Percentiles rank a stretch among this genome's conserved stretches.
phyloP scores from a whole-genome alignment of 441 rosid genomes.

The Gossypium laxum region DNA sequence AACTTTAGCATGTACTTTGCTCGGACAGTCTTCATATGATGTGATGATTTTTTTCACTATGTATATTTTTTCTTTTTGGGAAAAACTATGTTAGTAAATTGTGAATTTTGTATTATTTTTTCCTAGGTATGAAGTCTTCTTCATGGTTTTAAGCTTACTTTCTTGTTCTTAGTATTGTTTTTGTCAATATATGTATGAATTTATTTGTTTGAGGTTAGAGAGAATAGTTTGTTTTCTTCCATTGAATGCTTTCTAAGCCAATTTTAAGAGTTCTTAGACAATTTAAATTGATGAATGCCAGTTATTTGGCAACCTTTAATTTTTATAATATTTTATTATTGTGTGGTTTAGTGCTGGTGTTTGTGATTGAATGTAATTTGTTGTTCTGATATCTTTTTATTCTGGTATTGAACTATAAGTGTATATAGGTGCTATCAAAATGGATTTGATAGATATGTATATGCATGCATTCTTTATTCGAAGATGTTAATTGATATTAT shows the following conservation, averaged over 20 bases:
- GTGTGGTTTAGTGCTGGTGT: neutral
- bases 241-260: slow-evolving; percentile 3
- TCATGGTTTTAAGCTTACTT: neutral
- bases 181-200: neutral
- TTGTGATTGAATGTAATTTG: neutral
- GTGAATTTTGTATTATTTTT: neutral
- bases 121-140: neutral
- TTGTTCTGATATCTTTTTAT: neutral
- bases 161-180: neutral
- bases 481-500: neutral
- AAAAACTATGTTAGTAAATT: neutral
- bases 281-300: neutral
- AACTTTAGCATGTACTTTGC: neutral
- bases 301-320: neutral
- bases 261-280: neutral
- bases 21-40: neutral
- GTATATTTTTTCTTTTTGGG: neutral
- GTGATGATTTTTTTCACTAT: neutral
- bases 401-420: neutral
- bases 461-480: neutral
- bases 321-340: neutral
- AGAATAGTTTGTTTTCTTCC: neutral
- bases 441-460: neutral
- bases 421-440: neutral
- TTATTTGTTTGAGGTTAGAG: neutral